Base-by-base conservation (phyloP, 192 early-diverging fungal genomes). In the Fimicolochytrium jonesii region DNA sequence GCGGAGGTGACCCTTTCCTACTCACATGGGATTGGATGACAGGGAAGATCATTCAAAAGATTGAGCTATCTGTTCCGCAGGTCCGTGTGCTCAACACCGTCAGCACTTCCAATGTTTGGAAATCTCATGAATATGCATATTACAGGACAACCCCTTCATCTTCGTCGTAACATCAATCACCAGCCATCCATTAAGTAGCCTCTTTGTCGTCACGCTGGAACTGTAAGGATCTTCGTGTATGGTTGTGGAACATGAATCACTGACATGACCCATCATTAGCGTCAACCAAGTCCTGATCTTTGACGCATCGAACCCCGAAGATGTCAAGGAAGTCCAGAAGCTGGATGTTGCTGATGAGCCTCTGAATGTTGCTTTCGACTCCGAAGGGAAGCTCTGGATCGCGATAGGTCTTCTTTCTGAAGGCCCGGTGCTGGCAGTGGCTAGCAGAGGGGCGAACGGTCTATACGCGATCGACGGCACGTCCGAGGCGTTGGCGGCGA, bases 1-100 rank as follows among this genome's bases (percentile, higher is more conserved):
- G 86, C 23, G 88, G 91, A 47, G 95, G 95, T 25, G 95, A 97
- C 70, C 79, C 79, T 25, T 84, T 80, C 5, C 50, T 97, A 3
- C 72, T 86, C 18, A 53, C 90, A 28, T 97, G 94, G 94, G 74
- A 91, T 33, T 77, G 80, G 29, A 34, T 70, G 11, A 70, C 71
- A 20, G 90, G 91, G 13, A 61, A 64, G 37, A 76, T 88, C 39
- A 23, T 90, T 4, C 90, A 94, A 58, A 77, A 73, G 1, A 69
- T 92, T n/a, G 70, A 82, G 62, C 68, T 90, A 26, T 68, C 75
- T 49, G 57, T 56, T 34, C 32, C 66, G 47, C 67, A 74, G 64
- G 0, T 50, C 69, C 30, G 25, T 64, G 57, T 64, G 70, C n/a
- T 46, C 43, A 25, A 34, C 10, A 13, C 0, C 31, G 35, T 35